Base-by-base conservation (phyloP, 768 basidiomycete genomes). In the Suillus occidentalis region DNA sequence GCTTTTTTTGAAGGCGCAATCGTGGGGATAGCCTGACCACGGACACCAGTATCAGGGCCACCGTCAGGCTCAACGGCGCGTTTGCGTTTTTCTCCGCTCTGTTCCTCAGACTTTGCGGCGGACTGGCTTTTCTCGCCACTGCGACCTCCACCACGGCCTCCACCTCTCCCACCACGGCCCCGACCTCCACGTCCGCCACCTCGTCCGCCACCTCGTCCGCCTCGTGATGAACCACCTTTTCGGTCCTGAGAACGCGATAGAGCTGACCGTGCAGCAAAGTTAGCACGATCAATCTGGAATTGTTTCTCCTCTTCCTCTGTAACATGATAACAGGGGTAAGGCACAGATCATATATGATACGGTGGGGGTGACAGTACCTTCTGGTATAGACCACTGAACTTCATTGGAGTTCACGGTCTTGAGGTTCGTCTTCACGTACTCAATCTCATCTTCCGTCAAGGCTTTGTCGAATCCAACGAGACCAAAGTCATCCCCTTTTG, bases 51-150 rank as follows among this genome's bases (percentile, higher is more conserved):
- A 69, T 89, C 85, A 3, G 87, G 85, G 0, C 89, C 91, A 68
- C 91, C 91, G 70, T 92, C 91, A 2, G 90, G 91, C 71, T 92
- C 91, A 0, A 90, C 81, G 1, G 83, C 87, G 45, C 90, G 85
- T 74, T 92, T 94, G 65, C 91, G 81, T 79, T 94, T 94, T 68
- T 89, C 89, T 36, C 90, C 90, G 2, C 79, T 74, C 65, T 80
- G 79, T 49, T 85, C 86, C 9, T 79, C 83, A 5, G 73, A 79
- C 13, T 69, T 71, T 3, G 70, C 66, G 22, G 72, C 68, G 13
- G 77, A 69, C 13, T 66, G 65, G 5, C 67, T 66, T 49, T 63
- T 72, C 2, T 62, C 67, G 55, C 71, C 66, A 52, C 56, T 58
- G 61, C 63, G 47, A 14, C 61, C 66, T 20, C 68, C 66, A 6